Evolutionary conservation across 1,139 yeast species (phyloP), one percentile per base, ranked within the genome.

Genomic region (Scheffersomyces stambukii): DNA sequence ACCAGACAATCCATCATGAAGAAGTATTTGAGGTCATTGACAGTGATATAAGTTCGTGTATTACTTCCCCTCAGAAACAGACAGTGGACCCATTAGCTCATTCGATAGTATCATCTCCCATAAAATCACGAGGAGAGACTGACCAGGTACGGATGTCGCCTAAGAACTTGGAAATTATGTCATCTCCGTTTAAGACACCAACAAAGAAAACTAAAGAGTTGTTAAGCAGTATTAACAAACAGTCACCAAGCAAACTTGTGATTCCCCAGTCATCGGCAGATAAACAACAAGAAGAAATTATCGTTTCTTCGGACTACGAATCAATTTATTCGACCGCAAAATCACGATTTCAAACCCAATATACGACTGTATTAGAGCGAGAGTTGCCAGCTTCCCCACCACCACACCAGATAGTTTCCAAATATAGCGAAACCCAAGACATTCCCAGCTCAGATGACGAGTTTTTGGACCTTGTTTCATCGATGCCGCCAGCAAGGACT

Each of bases 301-400:
- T 33, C 2, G 21, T 28, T 5, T 25, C 30, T 9, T 36, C 42
- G 4, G 38, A 30, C 21, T 33, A 23, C 6, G 43, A 40, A 11
- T 40, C 49, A 2, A 30, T 37, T 1, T 51, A 47, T 36, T 52
- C 56, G 10, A 48, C 57, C 2, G 55, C 57, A 3, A 37, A 29
- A 24, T 30, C 40, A 3, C 27, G 27, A 10, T 32, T 33, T 14
- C 27, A 12, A 5, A 22, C 29, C 19, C 24, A n/a, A n/a, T n/a
- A n/a, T n/a, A n/a, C n/a, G n/a, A n/a, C n/a, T n/a, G n/a, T n/a
- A n/a, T n/a, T n/a, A n/a, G n/a, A n/a, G n/a, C n/a, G n/a, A n/a
- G n/a, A n/a, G n/a, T n/a, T n/a, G n/a, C n/a, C n/a, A n/a, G n/a
- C n/a, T n/a, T n/a, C n/a, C n/a, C n/a, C n/a, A n/a, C n/a, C n/a